A percentile compares a stretch with the other conserved stretches of the same genome.
These are phyloP conservation scores for Ceratonia siliqua DNA, from an alignment of 306 rosid genomes.

Conservation along the genomic window DNA sequence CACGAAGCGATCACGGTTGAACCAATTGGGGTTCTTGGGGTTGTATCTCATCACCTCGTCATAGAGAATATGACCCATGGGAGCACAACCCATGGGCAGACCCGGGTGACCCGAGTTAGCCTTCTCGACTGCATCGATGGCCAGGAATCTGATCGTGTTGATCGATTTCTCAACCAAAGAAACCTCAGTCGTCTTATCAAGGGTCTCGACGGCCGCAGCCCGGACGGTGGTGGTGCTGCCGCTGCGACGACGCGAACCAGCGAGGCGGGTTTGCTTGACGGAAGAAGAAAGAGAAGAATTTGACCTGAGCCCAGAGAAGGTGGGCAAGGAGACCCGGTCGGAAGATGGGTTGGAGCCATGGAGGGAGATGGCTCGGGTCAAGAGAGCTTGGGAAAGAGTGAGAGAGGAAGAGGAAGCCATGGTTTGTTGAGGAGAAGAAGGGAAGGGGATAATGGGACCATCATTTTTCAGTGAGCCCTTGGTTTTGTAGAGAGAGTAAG, in stretches of 20 bases:
- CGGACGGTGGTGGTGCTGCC: slow-evolving; percentile 32
- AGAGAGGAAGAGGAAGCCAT: slow-evolving; percentile 86
- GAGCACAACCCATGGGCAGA: slow-evolving; percentile 98
- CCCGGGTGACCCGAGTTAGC: slow-evolving; percentile 99
- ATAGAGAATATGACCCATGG: slow-evolving; percentile 84
- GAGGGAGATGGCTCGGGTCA: slow-evolving; percentile 56
- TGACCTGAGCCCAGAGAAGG: slow-evolving; percentile 55
- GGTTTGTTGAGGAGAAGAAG: slow-evolving; percentile 8
- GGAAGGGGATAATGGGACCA: background rate
- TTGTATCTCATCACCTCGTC: slow-evolving; percentile 89
- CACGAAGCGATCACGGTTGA: slow-evolving; percentile 94
- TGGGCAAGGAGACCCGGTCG: slow-evolving; percentile 51
- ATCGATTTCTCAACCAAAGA: slow-evolving; percentile 78
- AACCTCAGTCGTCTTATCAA: slow-evolving; percentile 50
- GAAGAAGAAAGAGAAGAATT: slow-evolving; percentile 10
- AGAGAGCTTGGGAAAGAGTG: slow-evolving; percentile 71
- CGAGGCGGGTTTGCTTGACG: background rate
- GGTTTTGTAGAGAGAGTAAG: slow-evolving; percentile 39
- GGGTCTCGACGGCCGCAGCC: slow-evolving; percentile 56
- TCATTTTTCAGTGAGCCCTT: background rate
- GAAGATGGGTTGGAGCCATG: slow-evolving; percentile 54
- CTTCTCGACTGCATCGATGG: slow-evolving; percentile 87
- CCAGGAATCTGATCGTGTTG: slow-evolving; percentile 87
- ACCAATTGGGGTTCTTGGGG: slow-evolving; percentile 93
- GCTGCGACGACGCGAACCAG: slow-evolving; percentile 10